Base-by-base conservation (phyloP, 2,329 filamentous ascomycete genomes). In the Verticillium alfalfae region DNA sequence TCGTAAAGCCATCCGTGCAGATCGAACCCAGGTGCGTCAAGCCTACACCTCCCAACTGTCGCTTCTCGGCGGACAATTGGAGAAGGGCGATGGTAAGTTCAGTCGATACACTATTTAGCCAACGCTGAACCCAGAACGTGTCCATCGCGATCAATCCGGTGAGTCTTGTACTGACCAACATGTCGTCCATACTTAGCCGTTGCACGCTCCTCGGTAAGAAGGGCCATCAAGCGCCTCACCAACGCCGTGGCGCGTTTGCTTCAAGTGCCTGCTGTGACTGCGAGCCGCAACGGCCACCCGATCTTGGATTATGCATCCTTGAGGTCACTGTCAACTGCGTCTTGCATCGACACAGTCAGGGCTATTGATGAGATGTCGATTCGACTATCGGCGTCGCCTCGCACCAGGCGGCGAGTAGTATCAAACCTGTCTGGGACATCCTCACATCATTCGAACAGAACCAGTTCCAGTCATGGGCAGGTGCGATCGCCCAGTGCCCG, bases 291-390 rank as follows among this genome's bases (percentile, higher is more conserved):
- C 16, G 68, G 72, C 55, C 67, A 67, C 39, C 73, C 72, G 1
- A 66, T 67, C 34, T 66, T 82, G 52, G 79, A 82, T 69, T 83
- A 80, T 63, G 73, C 75, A 34, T 79, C 78, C 2, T 73, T 85
- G 34, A 70, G 78, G 63, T 74, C 76, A 6, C 67, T 84, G 34
- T 84, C 81, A 3, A 78, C 77, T 62, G 69, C 76, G 3, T 83
- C 81, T 0, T 74, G 81, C 34, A 63, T 74, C n/a, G 79, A 83
- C 58, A 79, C 81, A 1, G 75, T 84, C 63, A 73, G 73, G 61
- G 74, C 81, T 8, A 83, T 85, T 60, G 75, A 81, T 58, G 73
- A 75, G 16, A 71, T 84, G 34, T 83, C 81, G 2, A 61, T 67
- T 57, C 75, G 68, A 67, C 70, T 70, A 36, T 67, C 57, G 54